Conservation (phyloP, 148 eudicot genomes). For the Amaranthus hypochondriacus region DNA sequence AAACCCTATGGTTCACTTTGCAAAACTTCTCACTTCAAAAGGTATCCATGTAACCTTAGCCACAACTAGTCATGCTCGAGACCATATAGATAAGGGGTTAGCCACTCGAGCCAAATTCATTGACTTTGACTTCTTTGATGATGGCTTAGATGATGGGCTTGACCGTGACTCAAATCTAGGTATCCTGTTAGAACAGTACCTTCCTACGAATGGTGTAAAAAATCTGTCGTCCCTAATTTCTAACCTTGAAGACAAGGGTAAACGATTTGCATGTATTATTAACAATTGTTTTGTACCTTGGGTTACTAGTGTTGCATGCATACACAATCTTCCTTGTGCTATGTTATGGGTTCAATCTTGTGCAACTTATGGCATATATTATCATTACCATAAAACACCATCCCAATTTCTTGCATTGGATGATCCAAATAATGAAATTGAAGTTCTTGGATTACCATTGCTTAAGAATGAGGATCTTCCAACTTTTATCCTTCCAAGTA, state of each 20-base stretch:
- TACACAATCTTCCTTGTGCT: slow-evolving; percentile 29
- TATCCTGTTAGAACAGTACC: slow-evolving; percentile 25
- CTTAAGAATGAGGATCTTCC: slow-evolving; percentile 35
- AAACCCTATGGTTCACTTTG: slow-evolving; percentile 39
- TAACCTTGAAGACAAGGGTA: slow-evolving; percentile 17
- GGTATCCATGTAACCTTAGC: slow-evolving; percentile 37
- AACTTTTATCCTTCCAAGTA: slow-evolving; percentile 36
- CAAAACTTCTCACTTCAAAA: slow-evolving; percentile 29
- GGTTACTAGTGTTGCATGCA: slow-evolving; percentile 34
- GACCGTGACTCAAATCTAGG: slow-evolving; percentile 29
- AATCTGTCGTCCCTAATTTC: slow-evolving; percentile 24
- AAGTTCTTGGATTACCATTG: slow-evolving; percentile 26
- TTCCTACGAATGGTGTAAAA: slow-evolving; percentile 22
- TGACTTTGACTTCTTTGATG: slow-evolving; percentile 29
- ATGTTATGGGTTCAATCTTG: slow-evolving; percentile 42
- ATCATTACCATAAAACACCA: slow-evolving; percentile 19
- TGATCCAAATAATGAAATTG: slow-evolving; percentile 15
- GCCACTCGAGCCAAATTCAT: slow-evolving; percentile 3
- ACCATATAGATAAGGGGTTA: background rate
- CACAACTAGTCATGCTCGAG: slow-evolving; percentile 30
- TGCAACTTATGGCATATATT: slow-evolving; percentile 31
- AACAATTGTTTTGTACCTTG: slow-evolving; percentile 39
- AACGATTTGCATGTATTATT: slow-evolving; percentile 29
- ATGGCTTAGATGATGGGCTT: slow-evolving; percentile 24
- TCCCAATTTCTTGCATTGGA: slow-evolving; percentile 18